Percentiles rank a stretch among this genome's conserved stretches.
Conservation (phyloP, 2,329 filamentous ascomycete genomes). For the Sporothrix curviconia region DNA sequence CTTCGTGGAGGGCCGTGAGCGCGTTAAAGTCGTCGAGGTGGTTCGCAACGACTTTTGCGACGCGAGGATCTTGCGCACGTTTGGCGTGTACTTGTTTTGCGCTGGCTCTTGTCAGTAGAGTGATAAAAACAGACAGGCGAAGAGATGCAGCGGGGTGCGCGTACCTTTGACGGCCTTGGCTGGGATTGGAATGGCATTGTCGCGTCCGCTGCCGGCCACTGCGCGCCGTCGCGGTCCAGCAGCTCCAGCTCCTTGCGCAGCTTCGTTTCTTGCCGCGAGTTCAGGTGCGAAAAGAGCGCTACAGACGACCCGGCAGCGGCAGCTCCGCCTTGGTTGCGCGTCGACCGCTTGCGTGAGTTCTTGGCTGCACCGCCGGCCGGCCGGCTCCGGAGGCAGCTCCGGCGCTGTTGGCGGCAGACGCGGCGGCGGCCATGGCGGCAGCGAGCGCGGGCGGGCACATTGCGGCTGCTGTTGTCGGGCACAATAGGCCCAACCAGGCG, state of each 20-base stretch:
- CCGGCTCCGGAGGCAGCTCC: slow-evolving; percentile 57
- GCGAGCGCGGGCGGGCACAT: slow-evolving; percentile 34
- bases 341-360: slow-evolving; percentile 59
- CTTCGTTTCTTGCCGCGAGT: slow-evolving; percentile 75
- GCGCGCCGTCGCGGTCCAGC: slow-evolving; percentile 71
- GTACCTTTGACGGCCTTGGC: slow-evolving; percentile 37
- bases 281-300: slow-evolving; percentile 47
- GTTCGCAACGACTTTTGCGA: slow-evolving; percentile 76
- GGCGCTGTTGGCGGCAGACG: slow-evolving; percentile 43
- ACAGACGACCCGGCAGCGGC: slow-evolving; percentile 21
- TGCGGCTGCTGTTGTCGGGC: slow-evolving; percentile 48
- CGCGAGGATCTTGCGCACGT: slow-evolving; percentile 68
- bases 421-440: slow-evolving; percentile 41
- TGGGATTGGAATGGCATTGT: slow-evolving; percentile 65
- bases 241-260: slow-evolving; percentile 74
- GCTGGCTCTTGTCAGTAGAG: slow-evolving; percentile 24
- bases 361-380: slow-evolving; percentile 25
- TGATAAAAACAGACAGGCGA: no score
- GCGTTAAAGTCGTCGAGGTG: slow-evolving; percentile 75
- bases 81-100: slow-evolving; percentile 56
- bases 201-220: slow-evolving; percentile 33
- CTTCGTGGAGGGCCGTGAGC: slow-evolving; percentile 40
- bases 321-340: slow-evolving; percentile 44
- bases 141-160: background rate
- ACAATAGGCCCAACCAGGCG: slow-evolving; percentile 93